Conservation (phyloP, 371 early-diverging fungal species). For the Mortierella sp. region DNA sequence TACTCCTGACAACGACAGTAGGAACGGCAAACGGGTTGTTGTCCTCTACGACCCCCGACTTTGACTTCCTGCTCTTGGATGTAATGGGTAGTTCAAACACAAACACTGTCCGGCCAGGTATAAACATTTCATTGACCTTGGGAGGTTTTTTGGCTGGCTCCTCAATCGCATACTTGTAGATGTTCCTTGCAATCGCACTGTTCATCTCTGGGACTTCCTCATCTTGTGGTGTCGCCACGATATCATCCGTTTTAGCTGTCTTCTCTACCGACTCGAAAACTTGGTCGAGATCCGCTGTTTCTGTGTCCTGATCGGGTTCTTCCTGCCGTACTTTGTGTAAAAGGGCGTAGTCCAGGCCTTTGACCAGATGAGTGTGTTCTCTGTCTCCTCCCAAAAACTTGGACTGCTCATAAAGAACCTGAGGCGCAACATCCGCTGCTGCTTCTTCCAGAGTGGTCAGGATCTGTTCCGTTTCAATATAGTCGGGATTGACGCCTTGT, state of each 20-base stretch:
- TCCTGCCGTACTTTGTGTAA: conserved; percentile 72
- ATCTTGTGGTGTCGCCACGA: neutral
- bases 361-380: conserved; percentile 90
- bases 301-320: conserved; percentile 25
- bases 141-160: conserved; percentile 54
- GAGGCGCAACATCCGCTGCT: conserved; percentile 56
- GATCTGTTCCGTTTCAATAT: conserved; percentile 64
- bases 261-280: conserved; percentile 47
- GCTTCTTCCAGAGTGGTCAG: conserved; percentile 52
- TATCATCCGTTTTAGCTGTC: conserved; percentile 24
- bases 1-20: conserved; percentile 81
- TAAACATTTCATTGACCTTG: conserved; percentile 75
- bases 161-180: conserved; percentile 56
- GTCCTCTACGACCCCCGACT: conserved; percentile 61
- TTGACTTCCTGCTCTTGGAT: conserved; percentile 29
- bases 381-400: conserved; percentile 91
- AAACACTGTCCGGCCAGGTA: conserved; percentile 84
- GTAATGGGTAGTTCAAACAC: conserved; percentile 71
- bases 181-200: conserved; percentile 48
- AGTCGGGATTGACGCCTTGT: conserved; percentile 65
- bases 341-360: conserved; percentile 88
- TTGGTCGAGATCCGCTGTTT: conserved; percentile 36
- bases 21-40: conserved; percentile 73
- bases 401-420: conserved; percentile 77
- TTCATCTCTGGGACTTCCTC: conserved; percentile 40